A percentile compares a stretch with the other conserved stretches of the same genome.
Evolutionary conservation across 148 eudicot genomes (phyloP).

Genomic region (Camellia sinensis): DNA sequence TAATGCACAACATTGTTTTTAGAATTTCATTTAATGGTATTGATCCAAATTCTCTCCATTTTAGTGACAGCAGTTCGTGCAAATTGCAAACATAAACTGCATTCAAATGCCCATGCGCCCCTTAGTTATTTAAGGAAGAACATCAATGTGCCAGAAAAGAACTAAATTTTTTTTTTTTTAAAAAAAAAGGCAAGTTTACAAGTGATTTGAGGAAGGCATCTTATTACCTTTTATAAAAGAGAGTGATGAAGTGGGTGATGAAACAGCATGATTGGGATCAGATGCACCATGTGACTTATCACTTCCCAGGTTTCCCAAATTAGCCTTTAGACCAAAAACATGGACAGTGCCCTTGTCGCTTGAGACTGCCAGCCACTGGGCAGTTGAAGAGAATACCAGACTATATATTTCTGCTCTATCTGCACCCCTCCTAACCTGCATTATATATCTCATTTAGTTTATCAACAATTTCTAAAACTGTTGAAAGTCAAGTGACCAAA

Average conservation of each 20-base stretch:
- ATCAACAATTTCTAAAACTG: not conserved
- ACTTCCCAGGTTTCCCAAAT: constrained; percentile 41
- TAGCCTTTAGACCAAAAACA: constrained; percentile 68
- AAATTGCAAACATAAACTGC: not conserved
- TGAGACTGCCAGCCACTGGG: constrained; percentile 90
- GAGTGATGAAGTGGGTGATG: constrained; percentile 56
- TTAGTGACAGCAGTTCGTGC: not conserved
- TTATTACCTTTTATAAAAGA: constrained; percentile 69
- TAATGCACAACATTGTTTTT: not conserved
- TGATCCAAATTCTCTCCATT: not conserved
- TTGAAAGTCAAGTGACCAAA: not conserved
- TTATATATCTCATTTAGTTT: constrained; percentile 1
- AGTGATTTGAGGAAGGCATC: not conserved
- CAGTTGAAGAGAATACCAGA: constrained; percentile 76
- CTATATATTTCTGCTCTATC: constrained; percentile 89
- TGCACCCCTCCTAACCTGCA: constrained; percentile 86
- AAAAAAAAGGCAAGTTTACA: not conserved
- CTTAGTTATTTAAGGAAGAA: not conserved
- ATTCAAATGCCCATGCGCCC: not conserved
- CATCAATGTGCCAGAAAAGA: not conserved
- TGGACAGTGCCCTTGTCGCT: constrained; percentile 92
- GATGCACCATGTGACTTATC: constrained; percentile 42
- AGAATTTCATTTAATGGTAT: not conserved
- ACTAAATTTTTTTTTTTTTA: too few relatives aligned
- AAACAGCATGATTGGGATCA: constrained; percentile 40